A percentile compares a stretch with the other conserved stretches of the same genome.
These are phyloP conservation scores for Cylindrotheca fusiformis DNA, from an alignment of 108 stramenopile species.

Conservation along the genomic window DNA sequence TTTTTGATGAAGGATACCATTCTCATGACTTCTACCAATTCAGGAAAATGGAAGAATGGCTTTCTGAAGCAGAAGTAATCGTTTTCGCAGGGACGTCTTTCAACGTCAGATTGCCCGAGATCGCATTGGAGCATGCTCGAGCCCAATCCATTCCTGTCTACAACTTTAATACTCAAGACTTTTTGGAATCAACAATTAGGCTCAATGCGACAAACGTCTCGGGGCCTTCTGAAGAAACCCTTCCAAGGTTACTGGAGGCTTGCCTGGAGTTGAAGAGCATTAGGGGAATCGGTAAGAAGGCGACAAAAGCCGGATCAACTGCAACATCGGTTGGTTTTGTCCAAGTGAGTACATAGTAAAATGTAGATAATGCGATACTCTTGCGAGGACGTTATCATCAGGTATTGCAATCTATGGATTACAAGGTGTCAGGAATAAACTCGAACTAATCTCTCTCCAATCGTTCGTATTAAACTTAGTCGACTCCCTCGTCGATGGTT, in stretches of 20 bases:
- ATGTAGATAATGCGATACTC: too few relatives aligned
- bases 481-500: too few relatives aligned
- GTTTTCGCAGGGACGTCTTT: constrained; percentile 72
- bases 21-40: constrained; percentile 73
- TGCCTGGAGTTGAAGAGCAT: too few relatives aligned
- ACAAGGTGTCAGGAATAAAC: too few relatives aligned
- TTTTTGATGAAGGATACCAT: constrained; percentile 81
- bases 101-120: constrained; percentile 50
- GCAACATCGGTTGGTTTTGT: too few relatives aligned
- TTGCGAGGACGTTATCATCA: too few relatives aligned
- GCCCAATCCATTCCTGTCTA: constrained; percentile 41
- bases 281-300: too few relatives aligned
- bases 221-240: constrained; percentile 41
- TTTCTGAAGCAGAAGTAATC: constrained; percentile 44
- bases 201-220: constrained; percentile 58
- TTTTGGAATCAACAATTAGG: constrained; percentile 37
- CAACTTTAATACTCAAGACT: constrained; percentile 64
- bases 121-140: constrained; percentile 63
- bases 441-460: too few relatives aligned
- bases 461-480: too few relatives aligned
- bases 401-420: too few relatives aligned
- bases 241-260: constrained; percentile 15
- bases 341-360: too few relatives aligned
- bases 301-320: too few relatives aligned
- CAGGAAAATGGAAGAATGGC: constrained; percentile 56